Evolutionary conservation across 768 basidiomycete species (phyloP), one percentile per base, ranked within the genome.

Genomic region (Russula virescens): DNA sequence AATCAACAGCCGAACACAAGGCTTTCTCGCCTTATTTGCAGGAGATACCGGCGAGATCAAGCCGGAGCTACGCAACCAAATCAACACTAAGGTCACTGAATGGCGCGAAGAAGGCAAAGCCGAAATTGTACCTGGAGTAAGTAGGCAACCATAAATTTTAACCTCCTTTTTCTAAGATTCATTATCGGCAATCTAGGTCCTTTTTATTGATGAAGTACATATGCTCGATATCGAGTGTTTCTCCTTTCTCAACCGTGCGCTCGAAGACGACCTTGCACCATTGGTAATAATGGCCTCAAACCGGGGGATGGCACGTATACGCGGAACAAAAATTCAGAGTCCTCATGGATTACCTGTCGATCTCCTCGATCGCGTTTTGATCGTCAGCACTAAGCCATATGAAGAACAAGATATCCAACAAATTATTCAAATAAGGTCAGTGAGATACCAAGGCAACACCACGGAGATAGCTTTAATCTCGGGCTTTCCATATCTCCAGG

Each of bases 171-270:
- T 51, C 11, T 45, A n/a, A 3, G 14, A 55, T 14, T 58, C 48
- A 54, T 50, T 61, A n/a, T 46, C 43, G 19, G 38, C 47, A 34
- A 21, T 45, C 14, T 69, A 95, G 92, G 92, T 97, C n/a, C 79
- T 97, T 14, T 98, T 98, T 79, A 97, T 98, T 69, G 96, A 98
- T 75, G 96, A 98, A 76, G 96, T 98, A 14, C 96, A 98, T 80
- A 99, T 99, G 96, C 86, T 99, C 67, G 96, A 99, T 74, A 98
- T 99, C 65, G 96, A 98, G 73, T 98, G 96, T 72, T 98, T 98
- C 80, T 97, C 95, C 8, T 99, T 95, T 82, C 80, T 99, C 63
- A 99, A 99, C 73, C 86, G 96, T 38, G 96, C 96, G 2, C 80
- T 99, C 52, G 96, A 99, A 73, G 87, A 87, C 63, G 95, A 96